A percentile compares a stretch with the other conserved stretches of the same genome.
These are phyloP conservation scores for Inosperma sp. DNA, from an alignment of 768 basidiomycete species.

Conservation along the genomic window DNA sequence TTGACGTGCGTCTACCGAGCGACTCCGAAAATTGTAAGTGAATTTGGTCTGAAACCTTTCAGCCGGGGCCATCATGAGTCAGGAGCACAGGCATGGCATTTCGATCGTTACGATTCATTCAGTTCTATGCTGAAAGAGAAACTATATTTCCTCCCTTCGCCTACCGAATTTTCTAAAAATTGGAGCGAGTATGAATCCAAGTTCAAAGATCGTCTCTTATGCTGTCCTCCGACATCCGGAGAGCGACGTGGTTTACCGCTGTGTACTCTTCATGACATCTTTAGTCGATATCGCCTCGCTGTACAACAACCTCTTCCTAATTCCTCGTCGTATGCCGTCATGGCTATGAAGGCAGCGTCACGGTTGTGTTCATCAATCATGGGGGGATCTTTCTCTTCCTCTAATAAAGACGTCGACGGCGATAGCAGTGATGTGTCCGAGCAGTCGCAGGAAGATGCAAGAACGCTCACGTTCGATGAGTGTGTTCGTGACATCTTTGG, in stretches of 20 bases:
- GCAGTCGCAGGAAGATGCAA: not conserved
- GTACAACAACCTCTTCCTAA: not conserved
- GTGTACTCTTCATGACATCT: constrained; percentile 1
- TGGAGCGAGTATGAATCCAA: not conserved
- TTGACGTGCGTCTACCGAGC: not conserved
- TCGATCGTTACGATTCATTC: not conserved
- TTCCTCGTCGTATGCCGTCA: not conserved
- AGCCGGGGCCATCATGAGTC: not conserved
- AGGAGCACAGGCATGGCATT: not conserved
- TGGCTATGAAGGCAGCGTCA: not conserved
- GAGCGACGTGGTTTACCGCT: constrained; percentile 3
- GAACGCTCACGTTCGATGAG: not conserved
- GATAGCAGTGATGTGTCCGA: not conserved
- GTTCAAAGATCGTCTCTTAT: constrained; percentile 6
- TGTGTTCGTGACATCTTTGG: not conserved
- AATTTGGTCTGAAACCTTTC: not conserved
- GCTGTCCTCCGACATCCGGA: constrained; percentile 1
- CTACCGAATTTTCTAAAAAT: not conserved
- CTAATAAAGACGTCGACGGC: not conserved
- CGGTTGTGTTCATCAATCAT: constrained; percentile 2
- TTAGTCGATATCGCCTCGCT: not conserved
- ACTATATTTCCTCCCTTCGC: not conserved
- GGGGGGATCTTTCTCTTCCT: constrained; percentile 1
- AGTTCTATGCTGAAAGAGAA: not conserved
- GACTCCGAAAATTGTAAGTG: no score